phyloP scores from a whole-genome alignment of 2,329 filamentous ascomycete genomes.

The Ophiocordyceps camponoti-saundersi region DNA sequence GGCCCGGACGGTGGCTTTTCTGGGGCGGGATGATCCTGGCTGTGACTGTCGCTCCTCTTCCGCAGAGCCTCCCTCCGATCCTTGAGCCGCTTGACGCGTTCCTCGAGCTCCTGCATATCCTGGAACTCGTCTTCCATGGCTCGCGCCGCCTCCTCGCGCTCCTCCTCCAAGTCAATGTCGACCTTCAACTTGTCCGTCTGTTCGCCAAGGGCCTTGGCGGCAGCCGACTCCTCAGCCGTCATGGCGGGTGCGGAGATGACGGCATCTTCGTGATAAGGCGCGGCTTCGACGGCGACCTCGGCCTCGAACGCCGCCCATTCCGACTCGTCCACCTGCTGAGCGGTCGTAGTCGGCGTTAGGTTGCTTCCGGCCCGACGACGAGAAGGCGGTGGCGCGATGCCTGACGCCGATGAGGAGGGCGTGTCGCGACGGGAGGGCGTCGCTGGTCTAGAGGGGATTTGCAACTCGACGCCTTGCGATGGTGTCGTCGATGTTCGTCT shows the following conservation, averaged over 20 bases:
- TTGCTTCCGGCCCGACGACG: constrained; percentile 8
- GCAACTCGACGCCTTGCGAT: constrained; percentile 38
- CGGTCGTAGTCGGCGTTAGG: constrained; percentile 4
- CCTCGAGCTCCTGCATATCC: constrained; percentile 66
- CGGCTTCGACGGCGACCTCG: constrained; percentile 43
- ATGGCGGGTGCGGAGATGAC: constrained; percentile 55
- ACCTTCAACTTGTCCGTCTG: constrained; percentile 36
- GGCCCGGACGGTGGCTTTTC: constrained; percentile 1
- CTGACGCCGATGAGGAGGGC: constrained; percentile 23
- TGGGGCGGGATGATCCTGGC: constrained; percentile 9
- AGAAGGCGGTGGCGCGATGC: constrained; percentile 5
- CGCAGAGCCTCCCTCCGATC: constrained; percentile 50
- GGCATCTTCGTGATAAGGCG: constrained; percentile 25
- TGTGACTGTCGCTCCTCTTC: constrained; percentile 14
- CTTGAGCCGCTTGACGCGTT: constrained; percentile 49
- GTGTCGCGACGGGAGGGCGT: constrained; percentile 32
- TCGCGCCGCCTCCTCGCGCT: constrained; percentile 59
- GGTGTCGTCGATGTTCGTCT: constrained; percentile 35
- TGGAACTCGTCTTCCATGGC: constrained; percentile 65
- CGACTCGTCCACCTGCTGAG: constrained; percentile 43
- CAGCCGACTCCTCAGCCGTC: constrained; percentile 43
- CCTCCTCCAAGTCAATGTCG: constrained; percentile 42
- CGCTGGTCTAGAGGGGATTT: constrained; percentile 46
- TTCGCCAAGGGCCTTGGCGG: constrained; percentile 29
- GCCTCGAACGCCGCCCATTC: constrained; percentile 82